These are phyloP conservation scores for Fusarium sororula DNA, from an alignment of 2,329 filamentous ascomycete genomes.

Conservation along the genomic window DNA sequence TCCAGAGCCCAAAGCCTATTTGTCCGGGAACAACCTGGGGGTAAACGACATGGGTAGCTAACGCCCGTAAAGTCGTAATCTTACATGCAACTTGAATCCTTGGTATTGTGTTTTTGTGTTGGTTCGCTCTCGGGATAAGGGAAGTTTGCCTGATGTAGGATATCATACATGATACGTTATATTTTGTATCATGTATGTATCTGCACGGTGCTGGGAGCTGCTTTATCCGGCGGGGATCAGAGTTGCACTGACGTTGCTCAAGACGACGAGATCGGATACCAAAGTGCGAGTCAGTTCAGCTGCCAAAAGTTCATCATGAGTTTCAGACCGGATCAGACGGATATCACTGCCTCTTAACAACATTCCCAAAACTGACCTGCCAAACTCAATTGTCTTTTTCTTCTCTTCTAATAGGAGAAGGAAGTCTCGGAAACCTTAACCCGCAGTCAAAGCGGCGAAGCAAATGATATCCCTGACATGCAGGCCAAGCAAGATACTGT, in stretches of 20 bases:
- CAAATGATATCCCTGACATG: conserved; percentile 25
- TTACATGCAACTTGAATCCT: conserved; percentile 19
- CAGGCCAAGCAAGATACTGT: conserved; percentile 27
- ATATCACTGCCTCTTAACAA: background rate
- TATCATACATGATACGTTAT: conserved; percentile 1
- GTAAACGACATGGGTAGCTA: conserved; percentile 3
- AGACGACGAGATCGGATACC: background rate
- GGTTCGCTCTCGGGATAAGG: conserved; percentile 30
- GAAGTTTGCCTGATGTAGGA: conserved; percentile 23
- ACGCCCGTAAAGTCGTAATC: conserved; percentile 34
- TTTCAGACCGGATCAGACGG: conserved; percentile 4
- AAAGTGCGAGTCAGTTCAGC: background rate
- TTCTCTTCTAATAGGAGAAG: background rate
- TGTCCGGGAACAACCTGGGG: conserved; percentile 15
- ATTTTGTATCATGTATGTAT: background rate
- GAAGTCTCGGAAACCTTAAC: conserved; percentile 4
- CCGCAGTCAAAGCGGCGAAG: conserved; percentile 16
- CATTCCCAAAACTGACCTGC: background rate
- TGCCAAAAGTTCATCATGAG: background rate
- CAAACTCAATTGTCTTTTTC: background rate
- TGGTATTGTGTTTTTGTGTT: conserved; percentile 2
- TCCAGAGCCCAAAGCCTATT: conserved; percentile 14
- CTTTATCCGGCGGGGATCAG: conserved; percentile 34
- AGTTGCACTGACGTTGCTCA: background rate
- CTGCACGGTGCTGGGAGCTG: background rate